Evolutionary conservation across 495 filamentous ascomycete species (phyloP).

Genomic region (Chaetomidium leptoderma): DNA sequence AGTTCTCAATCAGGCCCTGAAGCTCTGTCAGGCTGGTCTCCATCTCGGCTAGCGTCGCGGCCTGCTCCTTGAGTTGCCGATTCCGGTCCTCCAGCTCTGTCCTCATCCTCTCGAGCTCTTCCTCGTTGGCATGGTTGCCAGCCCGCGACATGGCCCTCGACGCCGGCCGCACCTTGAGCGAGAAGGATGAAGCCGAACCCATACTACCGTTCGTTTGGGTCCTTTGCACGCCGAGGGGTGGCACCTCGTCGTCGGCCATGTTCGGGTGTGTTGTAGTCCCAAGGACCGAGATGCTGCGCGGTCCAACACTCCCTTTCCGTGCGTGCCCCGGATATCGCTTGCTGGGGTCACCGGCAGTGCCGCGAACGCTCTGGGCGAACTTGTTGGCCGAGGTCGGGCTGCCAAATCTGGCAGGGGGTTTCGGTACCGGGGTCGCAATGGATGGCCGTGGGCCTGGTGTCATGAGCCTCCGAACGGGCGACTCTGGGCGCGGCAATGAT

Average conservation of each 20-base stretch:
- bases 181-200: conserved; percentile 46
- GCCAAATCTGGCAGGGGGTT: conserved; percentile 50
- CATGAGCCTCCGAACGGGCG: conserved; percentile 62
- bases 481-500: conserved; percentile 82
- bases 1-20: conserved; percentile 60
- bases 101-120: conserved; percentile 63
- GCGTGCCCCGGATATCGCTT: conserved; percentile 44
- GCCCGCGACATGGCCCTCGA: conserved; percentile 40
- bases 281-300: conserved; percentile 52
- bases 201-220: conserved; percentile 50
- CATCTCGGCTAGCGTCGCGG: conserved; percentile 76
- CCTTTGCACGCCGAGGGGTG: conserved; percentile 50
- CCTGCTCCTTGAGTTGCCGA: conserved; percentile 80
- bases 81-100: conserved; percentile 79
- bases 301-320: conserved; percentile 48
- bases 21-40: conserved; percentile 71
- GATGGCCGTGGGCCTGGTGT: conserved; percentile 55
- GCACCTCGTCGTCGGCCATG: conserved; percentile 54
- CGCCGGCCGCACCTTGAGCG: conserved; percentile 44
- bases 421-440: conserved; percentile 47
- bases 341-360: conserved; percentile 53
- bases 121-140: conserved; percentile 44
- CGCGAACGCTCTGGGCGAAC: conserved; percentile 60
- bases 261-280: conserved; percentile 39
- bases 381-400: conserved; percentile 61